Base-by-base conservation (phyloP, 164 flowering plant species). In the Kingdonia uniflora region DNA sequence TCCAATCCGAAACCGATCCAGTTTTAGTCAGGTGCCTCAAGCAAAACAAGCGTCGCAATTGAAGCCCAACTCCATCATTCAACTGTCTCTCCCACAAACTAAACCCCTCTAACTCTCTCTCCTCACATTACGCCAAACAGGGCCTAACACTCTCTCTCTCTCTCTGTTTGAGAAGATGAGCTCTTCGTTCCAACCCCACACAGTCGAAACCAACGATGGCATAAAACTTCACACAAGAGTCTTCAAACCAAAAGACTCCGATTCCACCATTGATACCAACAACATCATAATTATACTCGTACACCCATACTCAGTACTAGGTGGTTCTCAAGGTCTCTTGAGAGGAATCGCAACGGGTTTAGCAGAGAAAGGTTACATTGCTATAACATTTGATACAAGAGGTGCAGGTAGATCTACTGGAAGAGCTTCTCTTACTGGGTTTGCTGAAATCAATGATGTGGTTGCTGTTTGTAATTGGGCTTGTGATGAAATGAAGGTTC, bases 381-480 rank as follows among this genome's bases (percentile, higher is more conserved):
- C 92, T 47, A 74, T 82, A 7, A 87, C 87, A 16, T 85, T 85
- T 62, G 94, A 87, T 53, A 85, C 77, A 84, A 77, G 96, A 60
- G 94, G 94, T 12, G 94, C 68, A 26, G 98, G 94, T 15, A 85
- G 68, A 62, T 91, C 98, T 15, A 71, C 85, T 0, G 98, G 98
- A n/a, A 67, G 68, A 38, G 51, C 92, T 57, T 80, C 98, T 25
- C 58, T 87, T 17, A 81, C 84, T 24, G 98, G 95, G 6, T 85
- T 70, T 57, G 59, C 95, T 1, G 96, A 91, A 65, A 62, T 87
- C 35, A 72, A 66, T 59, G 95, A 91, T 70, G 92, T 85, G 6
- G 55, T 80, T 51, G 66, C 81, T 59, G 84, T 87, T 40, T 84
- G 85, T 74, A 76, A 71, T 13, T 84, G 87, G 87, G 82, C 73